Conservation (phyloP, 768 basidiomycete species). For the Glaciozyma antarctica region DNA sequence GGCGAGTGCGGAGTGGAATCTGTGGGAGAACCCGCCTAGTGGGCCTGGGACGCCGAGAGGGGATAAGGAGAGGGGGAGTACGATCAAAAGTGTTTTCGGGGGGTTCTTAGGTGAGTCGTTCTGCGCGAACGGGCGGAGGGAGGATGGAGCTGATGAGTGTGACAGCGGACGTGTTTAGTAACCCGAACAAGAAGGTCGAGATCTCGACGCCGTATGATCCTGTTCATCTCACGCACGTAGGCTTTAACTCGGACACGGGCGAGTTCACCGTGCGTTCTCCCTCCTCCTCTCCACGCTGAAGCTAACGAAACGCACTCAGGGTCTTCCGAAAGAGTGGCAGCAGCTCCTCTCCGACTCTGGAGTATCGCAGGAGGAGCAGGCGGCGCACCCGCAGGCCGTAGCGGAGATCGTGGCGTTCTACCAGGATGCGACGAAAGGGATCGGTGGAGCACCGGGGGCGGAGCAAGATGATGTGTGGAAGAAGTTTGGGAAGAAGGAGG, state of each 20-base stretch:
- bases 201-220: conserved; percentile 98
- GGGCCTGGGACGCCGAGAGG: background rate
- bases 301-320: conserved; percentile 37
- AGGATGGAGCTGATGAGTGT: background rate
- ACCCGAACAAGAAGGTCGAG: conserved; percentile 46
- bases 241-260: conserved; percentile 96
- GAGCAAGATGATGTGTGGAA: conserved; percentile 59
- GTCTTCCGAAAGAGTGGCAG: conserved; percentile 98
- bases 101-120: conserved; percentile 21
- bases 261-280: conserved; percentile 61
- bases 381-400: conserved; percentile 93
- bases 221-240: conserved; percentile 97
- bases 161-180: conserved; percentile 31
- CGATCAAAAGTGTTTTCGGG: conserved; percentile 14
- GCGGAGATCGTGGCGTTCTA: conserved; percentile 99
- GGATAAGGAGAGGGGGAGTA: conserved; percentile 20
- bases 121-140: background rate
- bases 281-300: too few relatives aligned
- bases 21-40: background rate
- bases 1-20: too few relatives aligned
- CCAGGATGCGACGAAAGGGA: conserved; percentile 47
- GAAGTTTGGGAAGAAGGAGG: conserved; percentile 44
- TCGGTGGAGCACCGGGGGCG: conserved; percentile 47
- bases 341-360: conserved; percentile 83
- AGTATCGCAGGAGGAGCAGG: conserved; percentile 86